A percentile compares a stretch with the other conserved stretches of the same genome.
Conservation (phyloP, 768 basidiomycete species). For the Rhizopogon vinicolor region DNA sequence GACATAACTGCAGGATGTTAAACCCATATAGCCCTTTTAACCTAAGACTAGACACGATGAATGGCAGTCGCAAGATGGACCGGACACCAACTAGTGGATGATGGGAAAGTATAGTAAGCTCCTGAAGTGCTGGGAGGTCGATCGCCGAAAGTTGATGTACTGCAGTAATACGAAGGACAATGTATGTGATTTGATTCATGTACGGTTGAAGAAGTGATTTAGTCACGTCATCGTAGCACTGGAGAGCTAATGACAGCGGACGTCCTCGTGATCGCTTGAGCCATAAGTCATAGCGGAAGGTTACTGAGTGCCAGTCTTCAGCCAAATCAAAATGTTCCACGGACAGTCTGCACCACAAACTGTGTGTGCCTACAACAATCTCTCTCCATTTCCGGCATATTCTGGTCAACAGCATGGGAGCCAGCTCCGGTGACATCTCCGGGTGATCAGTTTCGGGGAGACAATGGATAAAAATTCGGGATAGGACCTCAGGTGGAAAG, state of each 20-base stretch:
- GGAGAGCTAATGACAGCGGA: background rate
- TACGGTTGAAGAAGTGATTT: background rate
- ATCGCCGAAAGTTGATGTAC: background rate
- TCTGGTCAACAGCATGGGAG: too few relatives aligned
- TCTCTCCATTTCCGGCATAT: background rate
- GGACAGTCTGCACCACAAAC: background rate
- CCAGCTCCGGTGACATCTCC: too few relatives aligned
- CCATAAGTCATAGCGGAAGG: background rate
- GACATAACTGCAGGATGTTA: too few relatives aligned
- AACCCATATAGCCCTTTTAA: too few relatives aligned
- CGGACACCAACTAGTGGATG: too few relatives aligned
- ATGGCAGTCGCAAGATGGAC: background rate
- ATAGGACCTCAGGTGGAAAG: constrained; percentile 42
- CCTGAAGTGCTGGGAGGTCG: background rate
- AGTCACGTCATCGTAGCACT: background rate
- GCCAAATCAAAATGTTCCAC: background rate
- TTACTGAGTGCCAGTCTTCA: background rate
- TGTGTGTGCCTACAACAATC: background rate
- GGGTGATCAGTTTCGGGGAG: constrained; percentile 3
- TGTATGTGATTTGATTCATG: background rate
- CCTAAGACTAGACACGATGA: too few relatives aligned
- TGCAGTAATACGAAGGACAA: background rate
- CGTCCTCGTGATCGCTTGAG: too few relatives aligned
- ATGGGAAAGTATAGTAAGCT: background rate
- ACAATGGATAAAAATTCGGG: constrained; percentile 41